Evolutionary conservation across 371 early-diverging fungal genomes (phyloP), one percentile per base, ranked within the genome.

Genomic region (Actinomortierella ambigua): DNA sequence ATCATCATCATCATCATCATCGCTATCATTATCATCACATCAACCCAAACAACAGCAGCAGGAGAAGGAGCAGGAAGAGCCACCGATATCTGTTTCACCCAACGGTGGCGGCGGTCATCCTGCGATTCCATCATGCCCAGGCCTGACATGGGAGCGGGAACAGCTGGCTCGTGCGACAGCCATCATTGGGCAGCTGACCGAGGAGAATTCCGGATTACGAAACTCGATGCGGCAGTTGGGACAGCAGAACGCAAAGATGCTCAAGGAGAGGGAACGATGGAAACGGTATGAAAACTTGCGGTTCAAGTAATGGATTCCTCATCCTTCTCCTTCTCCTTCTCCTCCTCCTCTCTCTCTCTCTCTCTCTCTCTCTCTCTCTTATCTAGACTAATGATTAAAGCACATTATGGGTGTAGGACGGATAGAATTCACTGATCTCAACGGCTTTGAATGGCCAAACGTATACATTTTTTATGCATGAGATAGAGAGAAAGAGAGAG

Each of bases 181-280:
- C 11, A 70, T 78, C 41, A 68, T 78, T 48, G 81, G 77, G 2
- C 70, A 71, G 29, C 46, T 81, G 54, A 77, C 73, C 2, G 75
- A 78, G 17, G 70, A 79, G 53, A 81, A 81, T 62, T 29, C 77
- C 15, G 53, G 57, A 28, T 57, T 77, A 4, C 68, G 77, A 24
- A 77, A 81, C 24, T 65, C 52, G 55, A 58, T 70, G n/a, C 71
- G 66, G 18, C 65, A 70, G 39, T 48, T 70, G 23, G 57, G 49
- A 14, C 34, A 50, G 9, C 65, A 65, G 56, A 70, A 70, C 42
- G 40, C 71, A 3, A 65, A 65, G 44, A 24, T 70, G 47, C 39
- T 61, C 17, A 70, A 70, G 49, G 69, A 69, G 13, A 62, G 62
- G 55, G 66, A 70, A 20, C 57, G 62, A 3, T 62, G 57, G 51